Evolutionary conservation across 257 asterid species (phyloP).

Genomic region (Penstemon davidsonii): DNA sequence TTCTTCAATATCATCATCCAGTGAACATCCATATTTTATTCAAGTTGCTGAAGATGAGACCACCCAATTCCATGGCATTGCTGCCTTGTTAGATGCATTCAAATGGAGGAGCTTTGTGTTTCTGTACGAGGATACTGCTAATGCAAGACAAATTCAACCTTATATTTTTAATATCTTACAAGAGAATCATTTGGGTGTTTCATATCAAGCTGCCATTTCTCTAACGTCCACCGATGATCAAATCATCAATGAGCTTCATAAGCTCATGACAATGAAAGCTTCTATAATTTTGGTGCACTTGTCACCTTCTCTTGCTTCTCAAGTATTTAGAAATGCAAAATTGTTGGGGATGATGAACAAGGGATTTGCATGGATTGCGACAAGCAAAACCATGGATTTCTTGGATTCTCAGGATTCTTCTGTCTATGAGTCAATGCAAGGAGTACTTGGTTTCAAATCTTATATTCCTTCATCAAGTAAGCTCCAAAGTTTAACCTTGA

Average conservation of each 20-base stretch:
- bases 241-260: conserved; percentile 30
- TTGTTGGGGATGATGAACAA: conserved; percentile 41
- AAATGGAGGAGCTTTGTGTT: conserved; percentile 40
- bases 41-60: conserved; percentile 41
- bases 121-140: conserved; percentile 36
- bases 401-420: conserved; percentile 30
- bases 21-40: conserved; percentile 33
- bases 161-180: conserved; percentile 28
- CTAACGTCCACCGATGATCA: conserved; percentile 26
- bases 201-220: conserved; percentile 27
- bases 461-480: conserved; percentile 31
- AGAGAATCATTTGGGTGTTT: conserved; percentile 24
- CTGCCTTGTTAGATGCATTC: conserved; percentile 29
- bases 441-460: conserved; percentile 43
- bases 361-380: conserved; percentile 49
- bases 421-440: conserved; percentile 36
- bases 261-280: conserved; percentile 21
- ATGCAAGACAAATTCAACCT: conserved; percentile 26
- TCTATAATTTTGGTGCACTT: conserved; percentile 39
- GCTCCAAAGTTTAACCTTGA: conserved; percentile 27
- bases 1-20: conserved; percentile 28
- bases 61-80: conserved; percentile 37
- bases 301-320: conserved; percentile 36
- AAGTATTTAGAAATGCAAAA: conserved; percentile 34
- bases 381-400: conserved; percentile 44